A percentile compares a stretch with the other conserved stretches of the same genome.
phyloP scores from a whole-genome alignment of 805 yeast species.

The Candida suzukii region DNA sequence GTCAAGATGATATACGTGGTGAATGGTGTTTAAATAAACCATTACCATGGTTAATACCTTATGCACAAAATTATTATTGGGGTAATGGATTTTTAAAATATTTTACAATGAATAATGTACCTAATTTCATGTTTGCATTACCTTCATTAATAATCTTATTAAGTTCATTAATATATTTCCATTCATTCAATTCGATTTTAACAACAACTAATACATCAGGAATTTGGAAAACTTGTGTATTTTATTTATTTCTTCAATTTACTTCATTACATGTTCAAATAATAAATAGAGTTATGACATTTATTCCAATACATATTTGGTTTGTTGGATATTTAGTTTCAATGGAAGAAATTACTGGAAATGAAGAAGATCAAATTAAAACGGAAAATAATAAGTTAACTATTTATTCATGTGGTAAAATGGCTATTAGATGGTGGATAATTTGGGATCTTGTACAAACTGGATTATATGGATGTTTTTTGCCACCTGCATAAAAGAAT shows the following conservation, averaged over 20 bases:
- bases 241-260: conserved; percentile 43
- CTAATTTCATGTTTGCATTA: conserved; percentile 69
- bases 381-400: no score
- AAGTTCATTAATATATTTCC: conserved; percentile 27
- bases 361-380: conserved; percentile 5
- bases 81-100: conserved; percentile 71
- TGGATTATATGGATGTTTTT: conserved; percentile 66
- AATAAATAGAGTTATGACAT: conserved; percentile 69
- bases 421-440: conserved; percentile 37
- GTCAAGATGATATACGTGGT: conserved; percentile 51
- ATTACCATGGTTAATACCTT: conserved; percentile 57
- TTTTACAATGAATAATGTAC: conserved; percentile 77
- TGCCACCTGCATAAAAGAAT: conserved; percentile 99
- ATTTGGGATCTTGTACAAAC: conserved; percentile 68
- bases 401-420: background rate
- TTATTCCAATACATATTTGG: conserved; percentile 75
- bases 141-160: conserved; percentile 54
- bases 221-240: conserved; percentile 32
- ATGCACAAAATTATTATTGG: conserved; percentile 82
- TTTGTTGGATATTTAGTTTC: conserved; percentile 39
- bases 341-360: conserved; percentile 10
- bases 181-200: background rate
- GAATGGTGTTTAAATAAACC: conserved; percentile 61
- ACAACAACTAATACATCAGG: conserved; percentile 24
- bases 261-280: conserved; percentile 81